These are phyloP conservation scores for Ophiostoma sp. DNA, from an alignment of 2,329 filamentous ascomycete genomes.

Conservation along the genomic window DNA sequence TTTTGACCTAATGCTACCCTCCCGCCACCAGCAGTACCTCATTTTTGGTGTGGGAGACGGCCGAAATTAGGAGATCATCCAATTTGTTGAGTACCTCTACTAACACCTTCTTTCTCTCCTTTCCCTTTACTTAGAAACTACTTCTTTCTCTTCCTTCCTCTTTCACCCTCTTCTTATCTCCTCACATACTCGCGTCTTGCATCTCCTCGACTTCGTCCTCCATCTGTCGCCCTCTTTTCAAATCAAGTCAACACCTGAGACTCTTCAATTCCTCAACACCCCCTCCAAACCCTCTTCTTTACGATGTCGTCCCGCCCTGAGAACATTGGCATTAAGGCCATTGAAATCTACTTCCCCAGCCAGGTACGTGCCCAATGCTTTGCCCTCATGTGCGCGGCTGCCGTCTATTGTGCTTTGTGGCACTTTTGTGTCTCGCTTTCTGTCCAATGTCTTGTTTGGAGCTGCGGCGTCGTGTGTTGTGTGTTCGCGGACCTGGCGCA, in stretches of 20 bases:
- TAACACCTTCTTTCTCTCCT: slow-evolving; percentile 33
- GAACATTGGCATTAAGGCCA: slow-evolving; percentile 90
- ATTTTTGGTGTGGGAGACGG: slow-evolving; percentile 1
- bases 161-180: slow-evolving; percentile 10
- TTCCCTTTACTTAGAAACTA: slow-evolving; percentile 27
- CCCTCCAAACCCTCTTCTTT: neutral
- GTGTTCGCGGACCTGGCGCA: slow-evolving; percentile 2
- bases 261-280: slow-evolving; percentile 2
- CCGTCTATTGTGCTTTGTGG: neutral
- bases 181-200: neutral
- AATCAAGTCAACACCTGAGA: neutral
- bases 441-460: neutral
- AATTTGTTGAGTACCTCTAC: slow-evolving; percentile 10
- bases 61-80: slow-evolving; percentile 12
- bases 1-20: slow-evolving; percentile 10
- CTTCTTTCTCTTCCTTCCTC: neutral
- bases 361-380: slow-evolving; percentile 55
- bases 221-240: neutral
- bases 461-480: slow-evolving; percentile 11
- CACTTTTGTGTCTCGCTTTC: slow-evolving; percentile 10
- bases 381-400: neutral
- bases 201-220: slow-evolving; percentile 9
- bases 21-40: slow-evolving; percentile 7
- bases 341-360: slow-evolving; percentile 81
- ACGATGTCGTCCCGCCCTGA: slow-evolving; percentile 70